These are phyloP conservation scores for Pleodorina starrii DNA, from an alignment of 139 green algal genomes.

Conservation along the genomic window DNA sequence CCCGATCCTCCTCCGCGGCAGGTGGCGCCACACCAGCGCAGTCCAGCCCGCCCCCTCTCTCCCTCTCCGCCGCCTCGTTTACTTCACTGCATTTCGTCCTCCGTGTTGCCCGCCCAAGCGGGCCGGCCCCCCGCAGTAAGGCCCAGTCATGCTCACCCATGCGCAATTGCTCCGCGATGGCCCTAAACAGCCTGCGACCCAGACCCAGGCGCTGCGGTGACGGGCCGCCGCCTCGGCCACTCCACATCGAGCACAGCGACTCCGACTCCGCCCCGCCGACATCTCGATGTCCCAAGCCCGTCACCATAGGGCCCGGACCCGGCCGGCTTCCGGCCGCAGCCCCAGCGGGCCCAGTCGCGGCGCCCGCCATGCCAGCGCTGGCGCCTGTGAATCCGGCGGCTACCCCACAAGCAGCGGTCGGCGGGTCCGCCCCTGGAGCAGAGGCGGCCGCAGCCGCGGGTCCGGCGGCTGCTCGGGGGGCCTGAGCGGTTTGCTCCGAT, in stretches of 20 bases:
- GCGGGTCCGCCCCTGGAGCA: background rate
- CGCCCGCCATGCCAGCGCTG: no score
- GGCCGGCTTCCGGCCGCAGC: background rate
- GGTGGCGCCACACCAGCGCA: no score
- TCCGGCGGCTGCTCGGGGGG: background rate
- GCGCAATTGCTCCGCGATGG: constrained; percentile 18
- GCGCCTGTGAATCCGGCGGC: background rate
- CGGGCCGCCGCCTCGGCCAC: background rate
- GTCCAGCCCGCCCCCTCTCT: no score
- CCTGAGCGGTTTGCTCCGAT: background rate
- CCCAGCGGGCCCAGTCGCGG: no score
- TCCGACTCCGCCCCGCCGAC: background rate
- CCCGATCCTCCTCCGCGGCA: no score
- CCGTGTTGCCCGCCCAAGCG: no score
- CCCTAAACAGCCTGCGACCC: constrained; percentile 10
- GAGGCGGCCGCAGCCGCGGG: background rate
- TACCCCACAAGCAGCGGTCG: background rate
- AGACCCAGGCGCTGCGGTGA: background rate
- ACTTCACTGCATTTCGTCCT: no score
- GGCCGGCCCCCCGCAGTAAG: no score
- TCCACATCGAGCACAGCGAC: background rate
- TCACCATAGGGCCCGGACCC: background rate
- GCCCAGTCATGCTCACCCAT: background rate
- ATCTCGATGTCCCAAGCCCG: background rate
- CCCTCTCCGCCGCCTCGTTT: no score